Conservation (phyloP, 2,329 filamentous ascomycete genomes). For the Neurospora sp. region DNA sequence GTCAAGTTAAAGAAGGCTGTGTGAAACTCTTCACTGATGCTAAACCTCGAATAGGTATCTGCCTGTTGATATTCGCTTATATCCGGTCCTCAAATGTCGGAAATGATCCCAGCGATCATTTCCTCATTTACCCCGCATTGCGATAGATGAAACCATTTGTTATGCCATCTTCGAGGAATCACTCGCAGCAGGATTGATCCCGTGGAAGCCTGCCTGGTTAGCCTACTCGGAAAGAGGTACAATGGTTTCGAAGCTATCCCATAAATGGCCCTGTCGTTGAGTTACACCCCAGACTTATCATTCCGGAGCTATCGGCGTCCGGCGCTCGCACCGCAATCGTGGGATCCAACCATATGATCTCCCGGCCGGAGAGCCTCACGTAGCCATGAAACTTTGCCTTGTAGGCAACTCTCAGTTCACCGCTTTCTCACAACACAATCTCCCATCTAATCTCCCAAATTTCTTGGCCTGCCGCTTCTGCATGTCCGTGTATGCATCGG, state of each 20-base stretch:
- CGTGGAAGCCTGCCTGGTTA: background rate
- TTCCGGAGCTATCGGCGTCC: background rate
- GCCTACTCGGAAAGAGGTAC: background rate
- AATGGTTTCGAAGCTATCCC: background rate
- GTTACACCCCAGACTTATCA: background rate
- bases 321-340: background rate
- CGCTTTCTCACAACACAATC: background rate
- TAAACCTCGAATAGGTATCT: background rate
- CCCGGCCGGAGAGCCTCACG: background rate
- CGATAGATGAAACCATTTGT: background rate
- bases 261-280: background rate
- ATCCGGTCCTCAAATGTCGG: background rate
- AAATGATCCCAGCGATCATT: background rate
- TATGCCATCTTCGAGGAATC: background rate
- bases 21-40: background rate
- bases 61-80: background rate
- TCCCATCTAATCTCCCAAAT: background rate
- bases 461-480: background rate
- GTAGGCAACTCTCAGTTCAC: background rate
- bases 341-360: background rate
- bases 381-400: background rate
- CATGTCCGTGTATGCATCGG: background rate
- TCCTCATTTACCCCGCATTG: background rate
- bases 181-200: background rate
- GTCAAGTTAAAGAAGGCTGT: background rate